Conservation (phyloP, 805 yeast genomes). For the Zygotorulaspora florentina region DNA sequence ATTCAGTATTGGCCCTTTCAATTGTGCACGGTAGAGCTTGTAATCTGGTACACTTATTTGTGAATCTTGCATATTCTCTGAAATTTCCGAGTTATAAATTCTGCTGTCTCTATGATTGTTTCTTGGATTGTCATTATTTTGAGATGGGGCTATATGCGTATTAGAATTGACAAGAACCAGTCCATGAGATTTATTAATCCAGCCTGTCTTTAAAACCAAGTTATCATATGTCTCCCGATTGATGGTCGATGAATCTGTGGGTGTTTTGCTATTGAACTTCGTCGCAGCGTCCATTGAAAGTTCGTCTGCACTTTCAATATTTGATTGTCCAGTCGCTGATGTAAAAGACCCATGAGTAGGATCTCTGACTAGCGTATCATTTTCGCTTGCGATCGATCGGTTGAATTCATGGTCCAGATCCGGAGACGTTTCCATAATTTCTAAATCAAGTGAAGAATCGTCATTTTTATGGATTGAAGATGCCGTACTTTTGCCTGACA, state of each 20-base stretch:
- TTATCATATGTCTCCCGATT: constrained; percentile 37
- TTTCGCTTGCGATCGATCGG: neutral
- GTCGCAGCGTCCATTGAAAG: neutral
- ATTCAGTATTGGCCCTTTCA: constrained; percentile 62
- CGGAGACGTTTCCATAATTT: neutral
- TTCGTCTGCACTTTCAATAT: neutral
- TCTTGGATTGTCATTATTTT: neutral
- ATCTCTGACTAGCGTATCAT: constrained; percentile 1
- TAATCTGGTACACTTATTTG: constrained; percentile 29
- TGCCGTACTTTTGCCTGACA: constrained; percentile 5
- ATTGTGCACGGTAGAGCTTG: constrained; percentile 56
- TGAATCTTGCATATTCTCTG: constrained; percentile 5
- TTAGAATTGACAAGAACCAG: constrained; percentile 9
- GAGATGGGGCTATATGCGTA: neutral
- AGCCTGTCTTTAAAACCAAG: constrained; percentile 47
- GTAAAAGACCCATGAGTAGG: neutral
- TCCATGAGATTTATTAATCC: constrained; percentile 52
- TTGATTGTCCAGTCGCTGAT: neutral
- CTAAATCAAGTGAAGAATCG: constrained; percentile 1
- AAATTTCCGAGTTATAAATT: constrained; percentile 16
- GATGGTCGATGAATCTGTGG: constrained; percentile 8
- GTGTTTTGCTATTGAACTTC: neutral
- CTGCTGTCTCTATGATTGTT: constrained; percentile 26
- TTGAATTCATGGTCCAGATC: neutral
- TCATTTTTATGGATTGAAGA: constrained; percentile 5